Evolutionary conservation across 768 basidiomycete species (phyloP), one percentile per base, ranked within the genome.

Genomic region (Polyporus arcularius): DNA sequence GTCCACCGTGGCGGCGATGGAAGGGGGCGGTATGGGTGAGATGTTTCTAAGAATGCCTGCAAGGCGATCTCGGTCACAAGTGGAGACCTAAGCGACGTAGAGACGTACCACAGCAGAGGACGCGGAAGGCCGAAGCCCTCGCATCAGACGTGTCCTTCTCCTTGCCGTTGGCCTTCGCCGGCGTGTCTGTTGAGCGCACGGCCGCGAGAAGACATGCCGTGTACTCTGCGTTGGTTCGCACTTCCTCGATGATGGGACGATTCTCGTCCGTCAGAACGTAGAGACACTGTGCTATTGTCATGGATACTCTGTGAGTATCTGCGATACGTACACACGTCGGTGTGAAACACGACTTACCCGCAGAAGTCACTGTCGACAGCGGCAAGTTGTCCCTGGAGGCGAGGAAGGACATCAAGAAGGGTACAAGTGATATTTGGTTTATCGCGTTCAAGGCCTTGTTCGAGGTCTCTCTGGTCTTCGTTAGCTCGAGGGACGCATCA

Each of bases 251-350:
- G 32, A 87, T 85, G 16, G 88, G 82, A n/a, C 75, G 77, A 63
- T 97, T 98, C 70, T 97, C 96, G 71, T 96, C 94, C 2, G 94
- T 92, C 30, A 98, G 78, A 61, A 96, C 92, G 72, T 96, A 97
- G 16, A 97, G 77, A 68, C 94, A 94, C 70, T 98, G 96, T 0
- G 93, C 94, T 94, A 64, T 58, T 35, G 39, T 45, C 53, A 63
- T 63, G 57, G 62, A 49, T 50, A 58, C 43, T 35, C 38, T 38
- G 54, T 58, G 42, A 58, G 61, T 47, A 38, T 43, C 30, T 48
- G 12, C 32, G 11, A 28, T 40, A 26, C 15, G 28, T 21, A 40
- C 40, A 42, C 21, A 32, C 28, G 41, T 42, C 15, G 21, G 35
- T 43, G 9, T 18, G 57, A 41, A 30, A 42, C 30, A 15, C 15